Base-by-base conservation (phyloP, 257 asterid genomes). In the Solanum corneliomulleri region DNA sequence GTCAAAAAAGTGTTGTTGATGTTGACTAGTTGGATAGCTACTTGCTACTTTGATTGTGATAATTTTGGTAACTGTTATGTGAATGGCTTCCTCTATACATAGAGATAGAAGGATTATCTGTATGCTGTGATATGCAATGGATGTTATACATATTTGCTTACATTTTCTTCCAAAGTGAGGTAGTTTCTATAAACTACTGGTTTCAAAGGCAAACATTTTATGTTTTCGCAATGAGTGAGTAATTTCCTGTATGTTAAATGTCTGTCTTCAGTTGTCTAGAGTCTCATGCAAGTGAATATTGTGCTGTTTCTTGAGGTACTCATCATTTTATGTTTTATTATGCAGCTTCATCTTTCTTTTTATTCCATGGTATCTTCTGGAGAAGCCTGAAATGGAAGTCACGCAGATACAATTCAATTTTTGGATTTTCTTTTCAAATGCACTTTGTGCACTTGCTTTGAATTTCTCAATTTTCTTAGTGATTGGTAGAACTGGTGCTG, bases 401-500 rank as follows among this genome's bases (percentile, higher is more conserved):
- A 69, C 97, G 56, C 99, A 96, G 91, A 92, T 96, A 87, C 94
- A 93, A 86, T 96, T 97, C 91, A 97, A 96, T 87, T 88, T 92
- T 60, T 95, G 98, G 99, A 96, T 97, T 91, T 97, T 97, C 93
- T 94, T 97, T 95, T 97, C 99, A 29, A 97, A 97, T 89, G 99
- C 99, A 44, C 93, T 97, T 44, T 92, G 96, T 90, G 99, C 99
- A 18, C 88, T 97, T 91, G 96, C 98, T 87, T 93, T 97, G 93
- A 97, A 97, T 91, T 94, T 97, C 93, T 96, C 99, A 83, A 96
- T 97, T 88, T 96, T 97, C 91, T 91, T 95, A 87, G 99, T 93
- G 41, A 94, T 96, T 77, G 99, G 99, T 91, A 94, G 99, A 96
- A 97, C 99, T 29, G 94, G 99, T 85, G 99, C 99, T 44, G 99